These are phyloP conservation scores for Tetrahymena borealis DNA, from an alignment of 73 alveolate genomes.

Conservation along the genomic window DNA sequence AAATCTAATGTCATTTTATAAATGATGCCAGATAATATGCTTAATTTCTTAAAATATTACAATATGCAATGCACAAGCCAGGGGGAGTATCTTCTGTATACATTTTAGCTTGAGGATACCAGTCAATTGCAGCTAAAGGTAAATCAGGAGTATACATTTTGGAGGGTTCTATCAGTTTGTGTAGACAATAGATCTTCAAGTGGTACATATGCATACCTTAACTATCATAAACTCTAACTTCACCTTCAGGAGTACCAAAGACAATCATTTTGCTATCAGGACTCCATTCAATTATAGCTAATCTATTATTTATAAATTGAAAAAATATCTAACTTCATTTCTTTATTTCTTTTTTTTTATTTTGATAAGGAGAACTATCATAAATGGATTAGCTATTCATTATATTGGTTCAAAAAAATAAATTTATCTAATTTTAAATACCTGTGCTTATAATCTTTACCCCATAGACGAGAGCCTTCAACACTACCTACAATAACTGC, in stretches of 20 bases:
- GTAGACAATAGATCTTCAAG: constrained; percentile 61
- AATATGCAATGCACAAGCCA: constrained; percentile 19
- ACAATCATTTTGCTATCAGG: constrained; percentile 96
- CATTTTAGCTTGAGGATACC: constrained; percentile 61
- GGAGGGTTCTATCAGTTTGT: constrained; percentile 47
- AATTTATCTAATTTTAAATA: background rate
- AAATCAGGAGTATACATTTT: constrained; percentile 11
- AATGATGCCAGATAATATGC: too few relatives aligned
- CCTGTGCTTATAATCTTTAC: constrained; percentile 62
- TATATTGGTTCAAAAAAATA: background rate
- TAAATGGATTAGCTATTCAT: background rate
- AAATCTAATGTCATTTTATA: background rate
- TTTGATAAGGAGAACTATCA: background rate
- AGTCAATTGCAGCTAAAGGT: constrained; percentile 68
- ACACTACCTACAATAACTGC: constrained; percentile 99
- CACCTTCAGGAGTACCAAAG: constrained; percentile 96
- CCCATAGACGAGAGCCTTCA: constrained; percentile 99
- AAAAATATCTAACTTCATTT: background rate
- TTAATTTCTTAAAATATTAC: too few relatives aligned
- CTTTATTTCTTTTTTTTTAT: constrained; percentile 17
- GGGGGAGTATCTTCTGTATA: constrained; percentile 43
- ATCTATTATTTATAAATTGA: constrained; percentile 31
- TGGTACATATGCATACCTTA: constrained; percentile 67
- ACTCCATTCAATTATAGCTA: constrained; percentile 96
- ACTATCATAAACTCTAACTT: constrained; percentile 79